Evolutionary conservation across 208 protist species (phyloP), one percentile per base, ranked within the genome.

Genomic region (Acanthamoeba castellanii): DNA sequence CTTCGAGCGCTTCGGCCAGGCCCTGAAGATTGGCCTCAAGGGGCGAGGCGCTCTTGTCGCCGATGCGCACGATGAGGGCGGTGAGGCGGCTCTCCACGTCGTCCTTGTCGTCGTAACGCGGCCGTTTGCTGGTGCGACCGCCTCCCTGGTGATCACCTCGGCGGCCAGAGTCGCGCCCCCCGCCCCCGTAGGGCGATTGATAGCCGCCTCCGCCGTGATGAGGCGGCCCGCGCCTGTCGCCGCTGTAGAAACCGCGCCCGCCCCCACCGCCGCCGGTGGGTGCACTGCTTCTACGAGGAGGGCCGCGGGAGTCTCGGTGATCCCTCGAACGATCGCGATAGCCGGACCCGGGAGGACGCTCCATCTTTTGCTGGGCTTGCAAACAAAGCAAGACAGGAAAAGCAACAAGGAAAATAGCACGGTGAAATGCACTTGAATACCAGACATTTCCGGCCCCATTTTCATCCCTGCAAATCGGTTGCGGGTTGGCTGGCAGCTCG

Each of bases 1-100:
- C n/a, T 55, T 94, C 55, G 16, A 96, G 59, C 27, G 93, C 90
- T 89, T 82, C 59, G 20, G 85, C 92, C 27, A 96, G 87, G 66
- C 82, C 90, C 47, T 96, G 89, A 13, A 96, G 87, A 72, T 96
- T 95, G 47, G 92, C 89, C 30, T 93, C 84, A 7, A 96, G 50
- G 57, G 82, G 34, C 72, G 59, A 50, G 32, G 88, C 55, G 50
- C 82, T 89, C 82, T 89, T 89, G 55, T 89, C 82, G 11, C 82
- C 82, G 61, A 89, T 89, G 11, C 30, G 37, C n/a, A 89, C 82
- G 37, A 89, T 89, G 20, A 89, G 82, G 30, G 82, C 82, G 22
- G 9, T 52, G 20, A 89, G 82, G 47, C 82, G 37, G 37, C 37
- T 30, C 37, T 89, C 82, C 9, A 89, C 37, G 82, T 89, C 82